Evolutionary conservation across 164 flowering plant genomes (phyloP), one percentile per base, ranked within the genome.

Genomic region (Berberis thunbergii): DNA sequence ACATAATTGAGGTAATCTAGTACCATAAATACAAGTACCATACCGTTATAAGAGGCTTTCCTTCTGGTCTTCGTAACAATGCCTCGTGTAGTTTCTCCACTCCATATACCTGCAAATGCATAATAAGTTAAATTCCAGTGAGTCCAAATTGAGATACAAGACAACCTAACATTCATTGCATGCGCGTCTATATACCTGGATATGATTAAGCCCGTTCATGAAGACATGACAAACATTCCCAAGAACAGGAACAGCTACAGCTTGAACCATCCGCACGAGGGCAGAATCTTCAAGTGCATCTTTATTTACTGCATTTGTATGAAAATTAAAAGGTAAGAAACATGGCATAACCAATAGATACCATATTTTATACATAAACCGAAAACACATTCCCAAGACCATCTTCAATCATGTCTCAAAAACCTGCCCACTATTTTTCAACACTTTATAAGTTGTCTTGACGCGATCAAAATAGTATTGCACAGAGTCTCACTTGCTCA

Each of bases 171-270:
- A 6, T 38, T 8, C 38, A 26, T 26, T 45, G 11, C 45, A 43
- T 41, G 10, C n/a, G 8, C 45, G 1, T 57, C 46, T 6, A 64
- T 69, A 64, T 72, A 92, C 99, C 83, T 88, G 93, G 50, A 91
- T 78, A 43, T 77, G 79, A 69, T 94, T 91, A 38, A 94, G 77
- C 38, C 99, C 99, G 62, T 86, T 82, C 99, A 94, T 94, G 71
- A 94, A 94, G 43, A 94, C 87, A 71, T 94, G 86, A 68, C 96
- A 91, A 74, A 83, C 87, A 78, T 90, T 93, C 54, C 98, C 98
- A 71, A 93, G 49, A 46, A 90, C 74, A 46, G 98, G 98, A 71
- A 90, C 95, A 57, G 98, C 98, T 49, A 93, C 69, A 50, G 88
- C 80, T 67, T 83, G 97, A 70, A 93, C 79, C 88, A 82, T 81